Conservation (phyloP, 2,329 filamentous ascomycete species). For the Cladophialophora yegresii region DNA sequence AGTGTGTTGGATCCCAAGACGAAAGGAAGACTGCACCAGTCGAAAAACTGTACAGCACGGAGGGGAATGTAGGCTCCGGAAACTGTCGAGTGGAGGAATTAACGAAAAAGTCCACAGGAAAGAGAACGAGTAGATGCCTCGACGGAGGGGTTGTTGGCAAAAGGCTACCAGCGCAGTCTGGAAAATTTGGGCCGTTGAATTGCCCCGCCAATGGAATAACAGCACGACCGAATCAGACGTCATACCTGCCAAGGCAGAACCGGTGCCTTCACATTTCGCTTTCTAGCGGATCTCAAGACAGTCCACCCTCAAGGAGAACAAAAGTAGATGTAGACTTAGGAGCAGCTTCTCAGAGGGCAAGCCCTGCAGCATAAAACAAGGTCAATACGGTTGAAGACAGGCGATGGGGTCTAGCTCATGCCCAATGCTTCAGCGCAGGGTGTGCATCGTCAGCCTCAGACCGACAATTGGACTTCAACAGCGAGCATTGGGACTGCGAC, state of each 20-base stretch:
- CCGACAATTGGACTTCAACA: background rate
- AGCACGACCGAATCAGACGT: background rate
- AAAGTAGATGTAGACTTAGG: background rate
- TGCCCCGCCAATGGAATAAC: background rate
- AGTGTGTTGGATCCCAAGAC: background rate
- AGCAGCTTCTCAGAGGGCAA: background rate
- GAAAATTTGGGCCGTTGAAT: background rate
- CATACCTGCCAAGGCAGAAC: background rate
- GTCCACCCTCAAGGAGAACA: background rate
- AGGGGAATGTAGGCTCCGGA: background rate
- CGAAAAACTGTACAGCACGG: background rate
- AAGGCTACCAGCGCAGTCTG: background rate
- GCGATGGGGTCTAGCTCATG: background rate
- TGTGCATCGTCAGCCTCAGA: background rate
- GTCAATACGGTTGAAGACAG: background rate
- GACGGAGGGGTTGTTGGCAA: constrained; percentile 4
- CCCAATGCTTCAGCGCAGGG: background rate
- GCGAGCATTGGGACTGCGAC: background rate
- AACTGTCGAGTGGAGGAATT: background rate
- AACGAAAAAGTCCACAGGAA: background rate
- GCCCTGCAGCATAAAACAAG: background rate
- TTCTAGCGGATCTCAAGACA: background rate
- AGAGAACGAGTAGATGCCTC: background rate
- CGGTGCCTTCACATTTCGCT: background rate
- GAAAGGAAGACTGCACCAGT: background rate